Percentiles rank a stretch among this genome's conserved stretches.
Evolutionary conservation across 2,329 filamentous ascomycete species (phyloP).

Genomic region (Bipolaris zeicola): DNA sequence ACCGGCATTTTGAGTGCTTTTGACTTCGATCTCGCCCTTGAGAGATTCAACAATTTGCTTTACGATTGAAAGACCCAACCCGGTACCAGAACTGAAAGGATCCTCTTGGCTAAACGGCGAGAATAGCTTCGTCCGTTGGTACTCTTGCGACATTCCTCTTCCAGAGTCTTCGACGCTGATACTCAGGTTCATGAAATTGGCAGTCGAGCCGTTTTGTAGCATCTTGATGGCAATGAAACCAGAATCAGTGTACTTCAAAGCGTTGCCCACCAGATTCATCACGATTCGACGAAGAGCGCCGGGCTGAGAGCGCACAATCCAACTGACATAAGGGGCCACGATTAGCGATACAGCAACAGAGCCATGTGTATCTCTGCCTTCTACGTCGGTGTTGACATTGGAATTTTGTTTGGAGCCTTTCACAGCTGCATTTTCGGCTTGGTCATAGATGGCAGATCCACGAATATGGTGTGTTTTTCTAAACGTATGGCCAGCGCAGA

Average conservation of each 20-base stretch:
- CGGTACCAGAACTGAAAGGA: constrained; percentile 41
- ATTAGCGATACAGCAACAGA: constrained; percentile 38
- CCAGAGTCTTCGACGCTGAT: constrained; percentile 49
- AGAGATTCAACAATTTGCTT: constrained; percentile 44
- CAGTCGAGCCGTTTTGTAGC: constrained; percentile 17
- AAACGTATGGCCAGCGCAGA: constrained; percentile 57
- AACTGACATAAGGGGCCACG: constrained; percentile 36
- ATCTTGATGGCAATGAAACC: constrained; percentile 40
- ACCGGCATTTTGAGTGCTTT: constrained; percentile 34
- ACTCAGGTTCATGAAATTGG: constrained; percentile 26
- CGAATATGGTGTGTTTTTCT: constrained; percentile 35
- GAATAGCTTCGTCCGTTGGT: constrained; percentile 39
- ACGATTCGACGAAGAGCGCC: constrained; percentile 43
- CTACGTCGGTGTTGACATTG: constrained; percentile 8
- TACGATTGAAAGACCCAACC: constrained; percentile 45
- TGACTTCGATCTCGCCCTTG: constrained; percentile 40
- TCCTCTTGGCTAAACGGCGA: constrained; percentile 46
- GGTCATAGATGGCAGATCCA: constrained; percentile 32
- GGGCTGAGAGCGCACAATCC: constrained; percentile 37
- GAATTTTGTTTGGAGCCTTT: constrained; percentile 20
- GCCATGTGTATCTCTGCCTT: constrained; percentile 26
- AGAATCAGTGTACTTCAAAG: constrained; percentile 43
- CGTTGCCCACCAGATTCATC: constrained; percentile 46
- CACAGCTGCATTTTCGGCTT: constrained; percentile 20
- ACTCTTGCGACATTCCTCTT: constrained; percentile 44